Evolutionary conservation across 2,329 filamentous ascomycete species (phyloP), one percentile per base, ranked within the genome.

Genomic region (Diaporthe helianthi): DNA sequence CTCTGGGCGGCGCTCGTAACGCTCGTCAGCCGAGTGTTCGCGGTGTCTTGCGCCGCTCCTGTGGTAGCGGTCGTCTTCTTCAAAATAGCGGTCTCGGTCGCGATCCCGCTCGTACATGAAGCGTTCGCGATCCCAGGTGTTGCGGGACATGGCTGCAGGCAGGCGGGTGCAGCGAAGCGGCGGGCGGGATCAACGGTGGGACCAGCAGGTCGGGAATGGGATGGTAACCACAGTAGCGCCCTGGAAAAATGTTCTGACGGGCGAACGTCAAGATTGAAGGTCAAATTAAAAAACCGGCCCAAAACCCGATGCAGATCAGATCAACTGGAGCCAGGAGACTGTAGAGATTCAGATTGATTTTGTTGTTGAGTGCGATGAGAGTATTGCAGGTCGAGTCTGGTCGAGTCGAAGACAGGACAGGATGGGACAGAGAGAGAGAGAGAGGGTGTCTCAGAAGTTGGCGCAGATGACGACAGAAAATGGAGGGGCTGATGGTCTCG

Each of bases 121-220:
- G 72, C 86, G 87, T 72, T 87, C 87, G 55, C 82, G 82, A 74
- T 90, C 86, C 86, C 86, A 89, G 74, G 67, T 71, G 63, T 71
- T 71, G 69, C 69, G 69, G 46, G 69, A 69, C 69, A 67, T 65
- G 38, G 67, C 54, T 51, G 61, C 49, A 36, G 38, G 33, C 44
- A 44, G n/a, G 41, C 44, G 54, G 47, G 31, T 38, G 52, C 61
- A 58, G 49, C 41, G 51, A 63, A 33, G 31, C 26, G 24, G 47
- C 12, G 19, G 65, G 52, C 41, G 44, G 68, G 44, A 52, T 52
- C 65, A 64, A 55, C 67, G 67, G 69, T 51, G 63, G 61, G n/a
- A 55, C 51, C 52, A 65, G 65, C 17, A 60, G 67, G 38, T 55
- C 41, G 49, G 54, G n/a, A n/a, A n/a, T n/a, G n/a, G n/a, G 58